Base-by-base conservation (phyloP, 2,329 filamentous ascomycete species). In the Blumeriella jaapii region DNA sequence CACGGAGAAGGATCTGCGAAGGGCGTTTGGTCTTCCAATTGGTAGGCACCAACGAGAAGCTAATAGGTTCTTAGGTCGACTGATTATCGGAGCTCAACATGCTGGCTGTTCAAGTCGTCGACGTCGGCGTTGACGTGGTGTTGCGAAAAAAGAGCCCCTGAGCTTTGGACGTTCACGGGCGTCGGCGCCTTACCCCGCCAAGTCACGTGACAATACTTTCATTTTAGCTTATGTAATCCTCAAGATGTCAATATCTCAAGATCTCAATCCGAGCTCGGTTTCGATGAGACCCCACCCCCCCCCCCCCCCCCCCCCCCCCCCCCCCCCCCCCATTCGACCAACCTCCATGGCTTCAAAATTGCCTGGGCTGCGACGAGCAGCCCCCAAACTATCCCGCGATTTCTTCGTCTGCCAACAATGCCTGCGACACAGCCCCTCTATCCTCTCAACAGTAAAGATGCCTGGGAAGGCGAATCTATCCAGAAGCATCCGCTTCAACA, bases 391-490 rank as follows among this genome's bases (percentile, higher is more conserved):
- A 31, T 46, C 50, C 10, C 39, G 30, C 6, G 45, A 54, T 34
- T 52, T 57, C 42, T 54, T 55, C 28, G 41, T 53, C 29, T 55
- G 51, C 25, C 51, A 49, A 29, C 49, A 50, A 47, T 55, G 50
- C 32, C 36, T 49, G 3, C 50, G 46, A 14, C 41, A 44, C 30
- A 26, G 41, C 5, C 39, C 27, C 13, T 38, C 45, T 14, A 12
- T 37, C 16, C 20, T 37, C 11, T 33, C 34, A 13, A 36, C 24
- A 20, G 23, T 47, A 2, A 42, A 42, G 29, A 34, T 46, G 8
- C 42, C 46, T 6, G 38, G 44, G 5, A 52, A 50, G 33, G 38
- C 46, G 11, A 41, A 36, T 26, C 24, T 45, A 7, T 45, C 41
- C 1, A 36, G 39, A 27, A 49, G 35, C 6, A 49, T 53, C 32